These are phyloP conservation scores for Podospora pseudoanserina DNA, from an alignment of 495 filamentous ascomycete genomes.

Conservation along the genomic window DNA sequence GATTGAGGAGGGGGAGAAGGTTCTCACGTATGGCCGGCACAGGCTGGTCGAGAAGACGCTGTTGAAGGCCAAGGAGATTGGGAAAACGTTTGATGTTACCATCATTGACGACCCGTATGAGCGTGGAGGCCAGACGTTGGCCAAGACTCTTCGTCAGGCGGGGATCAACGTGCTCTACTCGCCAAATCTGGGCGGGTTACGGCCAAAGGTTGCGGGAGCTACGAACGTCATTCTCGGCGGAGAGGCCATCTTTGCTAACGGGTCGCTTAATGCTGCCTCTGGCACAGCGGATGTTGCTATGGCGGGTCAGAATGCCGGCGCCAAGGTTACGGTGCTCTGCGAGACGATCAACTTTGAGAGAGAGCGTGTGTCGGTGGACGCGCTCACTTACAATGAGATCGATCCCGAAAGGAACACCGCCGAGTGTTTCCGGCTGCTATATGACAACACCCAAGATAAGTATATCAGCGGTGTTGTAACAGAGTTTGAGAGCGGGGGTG, in stretches of 20 bases:
- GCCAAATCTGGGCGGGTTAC: constrained; percentile 66
- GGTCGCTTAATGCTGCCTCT: constrained; percentile 77
- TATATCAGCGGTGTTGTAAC: constrained; percentile 87
- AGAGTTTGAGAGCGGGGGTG: constrained; percentile 60
- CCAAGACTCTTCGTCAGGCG: constrained; percentile 59
- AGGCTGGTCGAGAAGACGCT: constrained; percentile 78
- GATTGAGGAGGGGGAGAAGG: constrained; percentile 73
- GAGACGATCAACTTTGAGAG: constrained; percentile 90
- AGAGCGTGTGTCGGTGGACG: constrained; percentile 82
- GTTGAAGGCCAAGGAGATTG: constrained; percentile 56
- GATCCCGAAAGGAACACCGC: constrained; percentile 51
- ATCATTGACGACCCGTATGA: constrained; percentile 80
- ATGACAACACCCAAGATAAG: constrained; percentile 88
- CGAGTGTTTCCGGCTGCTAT: constrained; percentile 80
- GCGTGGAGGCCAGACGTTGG: constrained; percentile 68
- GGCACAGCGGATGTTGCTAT: constrained; percentile 89
- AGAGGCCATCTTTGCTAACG: constrained; percentile 87
- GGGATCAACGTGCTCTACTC: constrained; percentile 78
- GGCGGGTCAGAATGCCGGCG: constrained; percentile 66
- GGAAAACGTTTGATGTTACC: constrained; percentile 72
- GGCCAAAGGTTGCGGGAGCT: constrained; percentile 65
- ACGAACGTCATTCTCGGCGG: constrained; percentile 84
- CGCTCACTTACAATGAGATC: constrained; percentile 90
- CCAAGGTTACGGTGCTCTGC: constrained; percentile 86
- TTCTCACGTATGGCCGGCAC: constrained; percentile 87